Conservation (phyloP, 495 filamentous ascomycete species). For the Aspergillus baeticus region DNA sequence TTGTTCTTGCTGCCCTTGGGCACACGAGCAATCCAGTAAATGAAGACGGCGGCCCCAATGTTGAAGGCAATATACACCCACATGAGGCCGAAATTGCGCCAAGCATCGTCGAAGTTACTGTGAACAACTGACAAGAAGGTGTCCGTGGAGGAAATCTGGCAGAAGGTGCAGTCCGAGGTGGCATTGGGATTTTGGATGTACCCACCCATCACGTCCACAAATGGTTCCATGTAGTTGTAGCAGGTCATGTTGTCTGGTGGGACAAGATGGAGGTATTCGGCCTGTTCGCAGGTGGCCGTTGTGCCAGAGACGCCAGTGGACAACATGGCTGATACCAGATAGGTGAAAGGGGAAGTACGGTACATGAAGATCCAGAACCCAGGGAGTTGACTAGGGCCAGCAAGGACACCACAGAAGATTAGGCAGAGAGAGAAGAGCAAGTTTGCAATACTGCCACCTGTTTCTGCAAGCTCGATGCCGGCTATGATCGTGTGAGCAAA, state of each 20-base stretch:
- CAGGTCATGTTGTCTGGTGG: constrained; percentile 53
- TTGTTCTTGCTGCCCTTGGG: constrained; percentile 57
- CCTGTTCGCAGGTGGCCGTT: constrained; percentile 51
- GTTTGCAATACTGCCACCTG: constrained; percentile 60
- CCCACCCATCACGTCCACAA: constrained; percentile 49
- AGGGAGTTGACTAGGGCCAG: constrained; percentile 58
- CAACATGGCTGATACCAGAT: constrained; percentile 64
- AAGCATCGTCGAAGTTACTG: constrained; percentile 57
- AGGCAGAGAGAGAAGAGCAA: constrained; percentile 60
- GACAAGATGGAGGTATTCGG: constrained; percentile 56
- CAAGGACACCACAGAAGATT: constrained; percentile 67
- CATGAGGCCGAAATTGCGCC: constrained; percentile 70
- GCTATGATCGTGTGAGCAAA: constrained; percentile 67
- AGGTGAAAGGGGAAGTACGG: too few relatives aligned
- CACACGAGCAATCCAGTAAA: constrained; percentile 81
- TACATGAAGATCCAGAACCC: constrained; percentile 87
- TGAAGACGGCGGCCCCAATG: constrained; percentile 59
- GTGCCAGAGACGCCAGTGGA: constrained; percentile 61
- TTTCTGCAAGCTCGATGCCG: constrained; percentile 59
- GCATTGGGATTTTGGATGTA: constrained; percentile 51
- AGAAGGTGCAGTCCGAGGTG: constrained; percentile 61
- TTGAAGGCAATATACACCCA: constrained; percentile 73
- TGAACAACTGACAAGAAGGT: constrained; percentile 52
- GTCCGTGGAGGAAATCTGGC: constrained; percentile 60
- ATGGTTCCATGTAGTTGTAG: constrained; percentile 51